Percentiles rank a stretch among this genome's conserved stretches.
Conservation (phyloP, 192 early-diverging fungal species). For the Coemansia pectinata region DNA sequence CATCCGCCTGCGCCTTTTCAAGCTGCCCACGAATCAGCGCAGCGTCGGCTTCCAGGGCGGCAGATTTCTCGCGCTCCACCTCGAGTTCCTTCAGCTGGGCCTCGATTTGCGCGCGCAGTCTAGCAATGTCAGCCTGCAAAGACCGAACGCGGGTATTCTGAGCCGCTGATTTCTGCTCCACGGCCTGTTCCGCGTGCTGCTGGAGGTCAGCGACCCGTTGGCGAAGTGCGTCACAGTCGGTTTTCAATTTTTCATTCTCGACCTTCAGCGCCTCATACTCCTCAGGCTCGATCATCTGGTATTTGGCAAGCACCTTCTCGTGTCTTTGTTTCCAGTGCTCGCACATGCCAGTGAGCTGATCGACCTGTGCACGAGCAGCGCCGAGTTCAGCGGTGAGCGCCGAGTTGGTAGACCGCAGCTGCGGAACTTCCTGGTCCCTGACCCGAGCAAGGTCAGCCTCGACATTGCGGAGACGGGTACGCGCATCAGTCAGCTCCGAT, state of each 20-base stretch:
- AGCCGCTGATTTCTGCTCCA: constrained; percentile 10
- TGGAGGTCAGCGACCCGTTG: constrained; percentile 12
- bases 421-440: constrained; percentile 56
- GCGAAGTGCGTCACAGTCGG: constrained; percentile 13
- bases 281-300: constrained; percentile 78
- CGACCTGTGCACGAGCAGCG: constrained; percentile 54
- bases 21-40: constrained; percentile 1
- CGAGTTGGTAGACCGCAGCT: constrained; percentile 48
- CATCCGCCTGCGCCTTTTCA: background rate
- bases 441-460: constrained; percentile 58
- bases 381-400: constrained; percentile 64
- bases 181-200: background rate
- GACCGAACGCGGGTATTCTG: constrained; percentile 2
- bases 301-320: constrained; percentile 72
- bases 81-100: constrained; percentile 5
- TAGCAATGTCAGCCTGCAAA: constrained; percentile 25
- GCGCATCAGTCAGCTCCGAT: constrained; percentile 51
- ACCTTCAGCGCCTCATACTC: constrained; percentile 71
- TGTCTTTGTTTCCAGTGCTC: constrained; percentile 72
- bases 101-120: constrained; percentile 18
- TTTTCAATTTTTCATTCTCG: constrained; percentile 37
- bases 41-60: constrained; percentile 1
- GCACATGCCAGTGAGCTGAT: constrained; percentile 62
- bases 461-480: constrained; percentile 19
- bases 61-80: background rate